Evolutionary conservation across 768 basidiomycete genomes (phyloP), one percentile per base, ranked within the genome.

Genomic region (Hypholoma fasciculare): DNA sequence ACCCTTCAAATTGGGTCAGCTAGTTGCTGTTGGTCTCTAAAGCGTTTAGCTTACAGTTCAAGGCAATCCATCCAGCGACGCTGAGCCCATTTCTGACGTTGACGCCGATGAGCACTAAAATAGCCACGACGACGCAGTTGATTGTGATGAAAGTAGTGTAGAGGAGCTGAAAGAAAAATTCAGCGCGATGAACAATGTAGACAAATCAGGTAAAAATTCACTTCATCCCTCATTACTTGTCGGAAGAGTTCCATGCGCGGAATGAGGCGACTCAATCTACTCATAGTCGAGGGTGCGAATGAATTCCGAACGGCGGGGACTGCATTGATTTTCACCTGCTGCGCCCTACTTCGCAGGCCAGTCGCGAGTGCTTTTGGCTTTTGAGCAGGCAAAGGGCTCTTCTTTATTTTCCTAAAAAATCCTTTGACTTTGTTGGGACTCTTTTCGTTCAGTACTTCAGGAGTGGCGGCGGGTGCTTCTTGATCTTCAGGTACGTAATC

Each of bases 181-280:
- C 42, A 62, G 42, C 7, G 27, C 51, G 47, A 8, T 49, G 12
- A 14, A 16, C 30, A 20, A 39, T 27, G 16, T 51, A 34, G 38
- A 7, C 27, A 9, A 49, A 34, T 23, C 42, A 17, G 19, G 46
- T n/a, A n/a, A 20, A 16, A 36, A 54, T 36, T 43, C 63, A 86
- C 86, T 78, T 88, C 87, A 66, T 88, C 81, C 61, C 77, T 81
- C 72, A 88, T 78, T 34, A 84, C 84, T 64, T 78, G 67, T 27
- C 75, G 79, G 58, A 88, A 82, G 26, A 83, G 71, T 55, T 76
- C 77, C 74, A 85, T 80, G 12, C 78, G 75, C 9, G 84, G 80
- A 39, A 86, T 73, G 47, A 82, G 73, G 58, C 78, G 75, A 49
- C 79, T 78, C 27, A 83, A 64, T 23, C 77, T 74, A 61, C 78